Evolutionary conservation across 1,139 yeast species (phyloP).

Genomic region (Blastobotrys persicus): DNA sequence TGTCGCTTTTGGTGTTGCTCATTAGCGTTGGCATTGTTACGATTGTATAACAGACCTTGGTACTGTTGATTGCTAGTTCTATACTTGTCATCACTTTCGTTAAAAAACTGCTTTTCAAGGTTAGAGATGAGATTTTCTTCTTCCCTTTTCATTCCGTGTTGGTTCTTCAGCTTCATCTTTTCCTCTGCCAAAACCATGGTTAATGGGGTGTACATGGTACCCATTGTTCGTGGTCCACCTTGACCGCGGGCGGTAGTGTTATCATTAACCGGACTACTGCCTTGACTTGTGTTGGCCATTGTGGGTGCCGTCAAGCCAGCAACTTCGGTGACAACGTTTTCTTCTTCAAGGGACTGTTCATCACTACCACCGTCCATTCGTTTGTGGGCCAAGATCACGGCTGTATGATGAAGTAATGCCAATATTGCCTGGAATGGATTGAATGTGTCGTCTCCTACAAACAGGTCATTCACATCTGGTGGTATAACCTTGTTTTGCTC

Average conservation of each 20-base stretch:
- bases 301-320: conserved; percentile 20
- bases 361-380: conserved; percentile 21
- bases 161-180: conserved; percentile 14
- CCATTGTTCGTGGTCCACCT: conserved; percentile 13
- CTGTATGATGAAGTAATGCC: conserved; percentile 34
- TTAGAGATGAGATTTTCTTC: conserved; percentile 9
- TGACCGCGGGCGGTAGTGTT: background rate
- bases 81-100: conserved; percentile 3
- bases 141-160: background rate
- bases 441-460: conserved; percentile 28
- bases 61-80: background rate
- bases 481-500: conserved; percentile 30
- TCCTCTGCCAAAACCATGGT: conserved; percentile 29
- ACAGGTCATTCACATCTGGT: conserved; percentile 25
- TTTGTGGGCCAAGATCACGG: conserved; percentile 37
- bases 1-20: background rate
- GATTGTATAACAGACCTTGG: background rate
- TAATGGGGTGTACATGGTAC: conserved; percentile 27
- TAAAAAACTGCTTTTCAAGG: conserved; percentile 7
- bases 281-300: background rate
- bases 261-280: background rate
- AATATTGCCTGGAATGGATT: conserved; percentile 31
- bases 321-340: conserved; percentile 21
- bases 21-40: background rate
- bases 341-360: conserved; percentile 17